These are phyloP conservation scores for Trichoderma sp. DNA, from an alignment of 2,329 filamentous ascomycete species.

Conservation along the genomic window DNA sequence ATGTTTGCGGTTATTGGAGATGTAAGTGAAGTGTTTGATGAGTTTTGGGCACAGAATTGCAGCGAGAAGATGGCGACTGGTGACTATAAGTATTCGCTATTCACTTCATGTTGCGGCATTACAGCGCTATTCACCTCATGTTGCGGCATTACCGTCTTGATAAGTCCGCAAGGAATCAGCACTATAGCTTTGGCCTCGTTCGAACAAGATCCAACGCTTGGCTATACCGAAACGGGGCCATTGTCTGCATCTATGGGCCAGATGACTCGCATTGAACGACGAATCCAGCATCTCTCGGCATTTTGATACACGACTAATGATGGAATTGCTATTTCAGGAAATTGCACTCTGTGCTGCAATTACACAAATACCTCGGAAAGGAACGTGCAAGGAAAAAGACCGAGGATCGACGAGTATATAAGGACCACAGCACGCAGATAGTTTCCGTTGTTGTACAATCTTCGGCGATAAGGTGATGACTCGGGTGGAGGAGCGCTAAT, in stretches of 20 bases:
- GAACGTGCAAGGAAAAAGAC: neutral
- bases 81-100: no score
- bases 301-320: neutral
- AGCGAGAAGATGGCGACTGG: neutral
- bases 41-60: neutral
- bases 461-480: neutral
- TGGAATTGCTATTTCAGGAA: neutral
- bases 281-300: neutral
- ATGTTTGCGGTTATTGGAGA: constrained; percentile 16
- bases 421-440: neutral
- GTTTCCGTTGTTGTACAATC: neutral
- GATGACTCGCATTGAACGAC: neutral
- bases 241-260: neutral
- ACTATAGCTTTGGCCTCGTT: neutral
- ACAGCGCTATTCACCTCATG: neutral
- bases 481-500: neutral
- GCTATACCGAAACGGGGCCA: neutral
- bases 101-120: neutral
- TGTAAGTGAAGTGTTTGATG: neutral
- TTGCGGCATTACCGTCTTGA: neutral
- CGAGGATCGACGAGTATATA: neutral
- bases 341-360: neutral
- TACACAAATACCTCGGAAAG: neutral
- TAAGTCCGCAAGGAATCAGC: neutral
- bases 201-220: neutral